Base-by-base conservation (phyloP, 2,329 filamentous ascomycete species). In the Aspergillus sp. region DNA sequence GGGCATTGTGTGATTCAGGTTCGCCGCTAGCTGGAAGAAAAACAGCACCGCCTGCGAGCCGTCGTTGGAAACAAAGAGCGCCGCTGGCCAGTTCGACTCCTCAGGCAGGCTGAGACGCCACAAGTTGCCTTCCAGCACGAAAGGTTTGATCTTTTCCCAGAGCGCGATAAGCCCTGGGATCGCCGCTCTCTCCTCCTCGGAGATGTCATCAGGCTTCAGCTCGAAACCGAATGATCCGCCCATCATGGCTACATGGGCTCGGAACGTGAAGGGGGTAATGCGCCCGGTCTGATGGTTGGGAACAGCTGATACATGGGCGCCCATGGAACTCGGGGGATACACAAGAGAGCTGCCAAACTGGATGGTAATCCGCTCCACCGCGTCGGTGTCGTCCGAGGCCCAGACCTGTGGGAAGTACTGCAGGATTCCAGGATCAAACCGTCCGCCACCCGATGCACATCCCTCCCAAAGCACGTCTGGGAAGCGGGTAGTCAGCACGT, bases 191-290 rank as follows among this genome's bases (percentile, higher is more conserved):
- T 89, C 87, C 13, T 82, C 82, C 0, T 77, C 77, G 0, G 74
- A 73, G 6, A 87, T 80, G 7, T 83, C 78, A 0, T 75, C 76
- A 0, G 87, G 87, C 68, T 89, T 81, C 7, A 90, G 80, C 69
- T 90, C 87, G 13, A 89, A 81, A 0, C 87, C 87, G 66, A 89
- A 89, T 0, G 85, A 87, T 2, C 87, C 87, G 59, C 87, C 87
- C 87, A 89, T 89, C 79, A 89, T 86, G 6, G 87, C 87, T 0
- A 89, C 87, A 59, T 89, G 87, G 0, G 84, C 86, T 31, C 87
- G 85, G 77, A 89, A 89, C 1, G 74, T 72, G 15, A 89, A 79
- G 0, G 86, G 82, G 1, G 83, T 83, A 1, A 80, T 84, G 25
- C 87, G 84, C 0, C 78, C 73, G 0, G 85, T 87, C 34, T 85